phyloP scores from a whole-genome alignment of 441 rosid species.

The Jatropha multifida region DNA sequence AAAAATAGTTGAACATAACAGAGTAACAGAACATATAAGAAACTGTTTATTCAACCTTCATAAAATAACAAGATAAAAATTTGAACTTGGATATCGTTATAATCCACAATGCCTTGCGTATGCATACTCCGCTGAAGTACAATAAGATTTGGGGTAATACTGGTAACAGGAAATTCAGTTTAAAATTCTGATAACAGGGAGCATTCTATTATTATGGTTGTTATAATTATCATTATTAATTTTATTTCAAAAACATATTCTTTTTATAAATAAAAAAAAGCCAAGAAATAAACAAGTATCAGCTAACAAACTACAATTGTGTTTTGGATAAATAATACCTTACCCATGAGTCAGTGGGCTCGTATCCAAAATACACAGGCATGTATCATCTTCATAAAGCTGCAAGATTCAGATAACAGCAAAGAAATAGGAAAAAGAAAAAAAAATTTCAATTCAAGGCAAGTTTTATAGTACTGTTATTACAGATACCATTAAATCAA shows the following conservation, averaged over 20 bases:
- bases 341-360: slow-evolving; percentile 80
- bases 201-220: too few species aligned
- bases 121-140: background rate
- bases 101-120: background rate
- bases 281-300: background rate
- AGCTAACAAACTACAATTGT: background rate
- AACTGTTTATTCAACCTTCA: too few species aligned
- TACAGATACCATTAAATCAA: too few species aligned
- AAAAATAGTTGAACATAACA: background rate
- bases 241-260: too few species aligned
- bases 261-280: too few species aligned
- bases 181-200: background rate
- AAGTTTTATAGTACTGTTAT: too few species aligned
- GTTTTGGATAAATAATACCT: slow-evolving; percentile 41
- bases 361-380: slow-evolving; percentile 78
- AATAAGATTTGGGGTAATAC: background rate
- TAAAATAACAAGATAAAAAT: background rate
- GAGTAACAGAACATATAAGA: background rate
- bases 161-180: background rate
- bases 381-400: slow-evolving; percentile 86
- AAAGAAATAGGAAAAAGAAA: background rate
- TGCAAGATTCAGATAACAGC: slow-evolving; percentile 27
- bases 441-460: background rate
- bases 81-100: background rate
- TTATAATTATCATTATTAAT: too few species aligned